Percentiles rank a stretch among this genome's conserved stretches.
These are phyloP conservation scores for Ophiostoma perfectum DNA, from an alignment of 2,329 filamentous ascomycete genomes.

Conservation along the genomic window DNA sequence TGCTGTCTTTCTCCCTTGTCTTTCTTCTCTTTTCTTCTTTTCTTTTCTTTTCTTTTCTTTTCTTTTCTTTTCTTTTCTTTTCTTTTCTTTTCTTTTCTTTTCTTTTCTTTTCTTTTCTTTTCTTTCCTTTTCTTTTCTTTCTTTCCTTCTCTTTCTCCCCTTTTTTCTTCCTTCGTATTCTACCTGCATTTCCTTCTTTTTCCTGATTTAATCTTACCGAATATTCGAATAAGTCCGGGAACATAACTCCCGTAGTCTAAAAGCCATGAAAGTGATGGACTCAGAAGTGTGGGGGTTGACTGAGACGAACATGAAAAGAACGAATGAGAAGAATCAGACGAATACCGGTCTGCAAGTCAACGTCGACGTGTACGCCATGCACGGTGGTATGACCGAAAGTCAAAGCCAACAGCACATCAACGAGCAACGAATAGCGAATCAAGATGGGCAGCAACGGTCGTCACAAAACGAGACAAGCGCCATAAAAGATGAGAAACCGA, in stretches of 20 bases:
- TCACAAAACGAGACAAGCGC: neutral
- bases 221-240: neutral
- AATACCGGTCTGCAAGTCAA: neutral
- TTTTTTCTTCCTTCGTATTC: neutral
- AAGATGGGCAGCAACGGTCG: neutral
- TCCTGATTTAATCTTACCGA: neutral
- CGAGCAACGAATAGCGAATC: neutral
- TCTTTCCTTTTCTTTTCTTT: neutral
- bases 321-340: neutral
- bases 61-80: too few species aligned
- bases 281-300: neutral
- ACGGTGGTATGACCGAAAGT: neutral
- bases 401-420: neutral
- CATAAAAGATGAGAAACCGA: neutral
- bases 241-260: neutral
- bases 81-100: neutral
- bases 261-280: neutral
- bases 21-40: neutral
- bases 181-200: neutral
- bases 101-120: neutral
- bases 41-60: too few species aligned
- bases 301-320: neutral
- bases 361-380: neutral
- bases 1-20: neutral
- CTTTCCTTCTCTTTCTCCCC: neutral